Conservation (phyloP, 208 protist species). For the Leishmania braziliensis region DNA sequence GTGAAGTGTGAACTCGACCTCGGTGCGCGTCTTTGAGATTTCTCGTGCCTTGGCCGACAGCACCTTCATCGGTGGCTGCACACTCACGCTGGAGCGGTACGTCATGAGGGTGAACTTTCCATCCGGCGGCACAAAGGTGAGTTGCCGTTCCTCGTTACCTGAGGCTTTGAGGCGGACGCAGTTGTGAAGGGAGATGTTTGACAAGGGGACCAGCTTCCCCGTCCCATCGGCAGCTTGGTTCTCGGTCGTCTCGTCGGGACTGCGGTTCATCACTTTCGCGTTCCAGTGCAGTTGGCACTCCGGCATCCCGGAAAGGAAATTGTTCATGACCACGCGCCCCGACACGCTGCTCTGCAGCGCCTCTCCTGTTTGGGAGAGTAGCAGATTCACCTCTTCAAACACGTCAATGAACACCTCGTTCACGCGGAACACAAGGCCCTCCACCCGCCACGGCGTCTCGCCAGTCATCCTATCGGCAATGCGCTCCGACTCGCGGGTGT, state of each 20-base stretch:
- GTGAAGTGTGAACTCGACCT: constrained; percentile 84
- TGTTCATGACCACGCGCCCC: constrained; percentile 96
- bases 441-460: constrained; percentile 90
- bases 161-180: constrained; percentile 96
- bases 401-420: constrained; percentile 99
- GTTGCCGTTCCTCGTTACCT: constrained; percentile 76
- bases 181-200: constrained; percentile 98
- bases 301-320: constrained; percentile 98
- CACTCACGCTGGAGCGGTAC: constrained; percentile 94
- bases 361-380: constrained; percentile 93
- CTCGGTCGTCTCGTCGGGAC: constrained; percentile 3
- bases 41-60: constrained; percentile 90
- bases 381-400: constrained; percentile 96
- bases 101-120: constrained; percentile 98
- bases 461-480: constrained; percentile 92
- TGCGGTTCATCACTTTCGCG: constrained; percentile 45
- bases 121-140: constrained; percentile 94
- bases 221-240: constrained; percentile 7
- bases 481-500: constrained; percentile 38
- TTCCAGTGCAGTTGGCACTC: constrained; percentile 98
- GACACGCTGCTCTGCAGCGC: constrained; percentile 93
- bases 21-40: constrained; percentile 90
- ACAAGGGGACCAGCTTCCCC: constrained; percentile 65
- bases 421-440: constrained; percentile 93
- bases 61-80: constrained; percentile 95